Evolutionary conservation across 495 filamentous ascomycete species (phyloP), one percentile per base, ranked within the genome.

Genomic region (Hyaloscypha bicolor): DNA sequence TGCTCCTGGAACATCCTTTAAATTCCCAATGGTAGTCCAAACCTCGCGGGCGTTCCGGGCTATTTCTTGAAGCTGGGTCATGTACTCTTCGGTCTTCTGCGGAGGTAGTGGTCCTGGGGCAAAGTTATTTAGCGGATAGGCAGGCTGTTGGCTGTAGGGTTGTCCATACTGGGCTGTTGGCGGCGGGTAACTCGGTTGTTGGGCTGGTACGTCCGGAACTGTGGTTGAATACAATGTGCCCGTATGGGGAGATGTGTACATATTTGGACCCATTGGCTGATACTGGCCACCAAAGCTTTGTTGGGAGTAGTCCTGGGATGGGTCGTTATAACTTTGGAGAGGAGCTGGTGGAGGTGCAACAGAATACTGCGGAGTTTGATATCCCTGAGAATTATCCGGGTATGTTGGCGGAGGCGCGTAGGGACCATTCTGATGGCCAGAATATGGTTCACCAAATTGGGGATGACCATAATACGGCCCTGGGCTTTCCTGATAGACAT

Each of bases 1-100:
- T 69, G 83, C 85, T 31, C 83, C 81, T 9, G 85, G 86, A 9
- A 92, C 75, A 37, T 91, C 86, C 69, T 87, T 87, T 67, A 91
- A 78, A 5, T 81, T 80, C 35, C 80, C 82, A 32, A 87, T 83
- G 12, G 77, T 73, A 58, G 83, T 81, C 88, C 90, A 93, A 30
- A 90, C 71, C 35, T 88, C 86, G 31, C 84, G 82, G 29, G 88
- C 84, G 63, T 79, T 83, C 29, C 79, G 76, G 6, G 87, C 85
- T 56, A 92, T 72, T 35, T 83, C 80, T 61, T 88, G 84, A n/a
- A 89, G 79, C 73, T 86, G 82, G 52, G 76, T 71, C 62, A 83
- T 80, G 67, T 87, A 82, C 32, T 70, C 72, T 35, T 79, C 73
- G 19, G 70, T 78, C 69, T 14, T 75, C 70, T 56, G 56, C 29